phyloP scores from a whole-genome alignment of 163 green algal genomes.

The Trebouxiophyceae sp. region DNA sequence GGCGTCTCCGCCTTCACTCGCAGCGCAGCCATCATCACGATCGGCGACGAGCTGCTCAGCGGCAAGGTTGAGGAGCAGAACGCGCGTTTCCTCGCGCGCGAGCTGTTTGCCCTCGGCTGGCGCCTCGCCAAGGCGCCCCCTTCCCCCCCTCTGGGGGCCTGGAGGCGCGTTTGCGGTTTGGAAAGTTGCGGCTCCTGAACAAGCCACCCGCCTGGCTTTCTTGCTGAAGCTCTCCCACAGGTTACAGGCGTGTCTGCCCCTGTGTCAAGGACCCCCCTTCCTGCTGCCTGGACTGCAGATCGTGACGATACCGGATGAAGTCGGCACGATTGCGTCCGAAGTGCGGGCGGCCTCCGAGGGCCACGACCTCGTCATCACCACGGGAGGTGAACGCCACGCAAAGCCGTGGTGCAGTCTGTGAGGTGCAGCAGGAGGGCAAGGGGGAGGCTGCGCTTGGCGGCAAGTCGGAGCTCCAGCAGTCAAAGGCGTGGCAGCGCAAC shows the following conservation, averaged over 20 bases:
- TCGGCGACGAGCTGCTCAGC: conserved; percentile 76
- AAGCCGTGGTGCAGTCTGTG: too few relatives aligned
- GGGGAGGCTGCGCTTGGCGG: too few relatives aligned
- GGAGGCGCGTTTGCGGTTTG: too few relatives aligned
- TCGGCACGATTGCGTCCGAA: conserved; percentile 47
- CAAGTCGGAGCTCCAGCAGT: too few relatives aligned
- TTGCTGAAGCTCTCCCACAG: too few relatives aligned
- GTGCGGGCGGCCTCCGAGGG: conserved; percentile 30
- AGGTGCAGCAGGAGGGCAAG: too few relatives aligned
- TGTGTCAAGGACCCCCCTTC: background rate
- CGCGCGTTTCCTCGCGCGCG: conserved; percentile 55
- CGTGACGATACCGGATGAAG: conserved; percentile 56
- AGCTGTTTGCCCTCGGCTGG: conserved; percentile 65
- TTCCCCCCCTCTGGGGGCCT: too few relatives aligned
- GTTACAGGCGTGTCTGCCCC: too few relatives aligned
- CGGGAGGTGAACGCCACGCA: background rate
- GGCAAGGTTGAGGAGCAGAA: conserved; percentile 72
- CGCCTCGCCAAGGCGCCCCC: conserved; percentile 30
- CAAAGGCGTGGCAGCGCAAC: too few relatives aligned
- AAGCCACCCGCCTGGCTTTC: too few relatives aligned
- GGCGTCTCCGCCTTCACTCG: conserved; percentile 12
- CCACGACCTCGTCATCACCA: conserved; percentile 49
- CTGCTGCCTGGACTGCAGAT: conserved; percentile 22
- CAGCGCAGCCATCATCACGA: conserved; percentile 56
- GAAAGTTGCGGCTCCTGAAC: too few relatives aligned